A percentile compares a stretch with the other conserved stretches of the same genome.
phyloP scores from a whole-genome alignment of 768 basidiomycete genomes.

The Lactarius indigo region DNA sequence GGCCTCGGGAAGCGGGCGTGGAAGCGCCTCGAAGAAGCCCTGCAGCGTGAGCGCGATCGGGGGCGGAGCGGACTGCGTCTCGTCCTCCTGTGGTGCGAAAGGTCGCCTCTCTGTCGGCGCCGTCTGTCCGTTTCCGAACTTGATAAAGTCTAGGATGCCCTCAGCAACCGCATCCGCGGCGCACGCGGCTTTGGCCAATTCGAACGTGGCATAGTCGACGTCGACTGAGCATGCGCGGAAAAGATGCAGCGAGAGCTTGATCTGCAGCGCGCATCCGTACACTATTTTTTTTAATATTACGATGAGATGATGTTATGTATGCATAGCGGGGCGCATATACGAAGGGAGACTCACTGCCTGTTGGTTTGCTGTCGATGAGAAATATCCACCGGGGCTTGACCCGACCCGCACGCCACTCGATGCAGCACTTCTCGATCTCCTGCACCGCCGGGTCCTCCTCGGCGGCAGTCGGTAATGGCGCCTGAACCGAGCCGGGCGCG shows the following conservation, averaged over 20 bases:
- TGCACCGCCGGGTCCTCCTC: constrained; percentile 31
- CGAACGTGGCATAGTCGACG: constrained; percentile 38
- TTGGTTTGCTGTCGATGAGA: constrained; percentile 45
- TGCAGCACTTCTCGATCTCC: constrained; percentile 52
- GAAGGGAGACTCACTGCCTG: constrained; percentile 36
- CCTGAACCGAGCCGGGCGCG: constrained; percentile 15
- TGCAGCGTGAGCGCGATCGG: constrained; percentile 40
- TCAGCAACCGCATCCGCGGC: constrained; percentile 51
- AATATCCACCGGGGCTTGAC: constrained; percentile 53
- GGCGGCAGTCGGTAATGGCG: constrained; percentile 6
- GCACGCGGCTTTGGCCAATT: constrained; percentile 50
- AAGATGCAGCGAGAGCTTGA: constrained; percentile 49
- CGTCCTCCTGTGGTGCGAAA: constrained; percentile 18
- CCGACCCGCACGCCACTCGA: constrained; percentile 49
- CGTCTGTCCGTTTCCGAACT: constrained; percentile 49
- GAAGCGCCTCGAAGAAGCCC: constrained; percentile 60
- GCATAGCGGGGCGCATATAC: background rate
- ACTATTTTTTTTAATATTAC: constrained; percentile 27
- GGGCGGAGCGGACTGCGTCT: constrained; percentile 11
- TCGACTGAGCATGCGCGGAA: constrained; percentile 51
- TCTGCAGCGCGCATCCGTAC: constrained; percentile 54
- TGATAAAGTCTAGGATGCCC: constrained; percentile 57
- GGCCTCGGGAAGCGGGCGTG: constrained; percentile 57
- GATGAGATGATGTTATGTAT: constrained; percentile 27
- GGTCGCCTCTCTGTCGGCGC: constrained; percentile 31